These are phyloP conservation scores for Sungouiella thailandica DNA, from an alignment of 805 yeast species.

Conservation along the genomic window DNA sequence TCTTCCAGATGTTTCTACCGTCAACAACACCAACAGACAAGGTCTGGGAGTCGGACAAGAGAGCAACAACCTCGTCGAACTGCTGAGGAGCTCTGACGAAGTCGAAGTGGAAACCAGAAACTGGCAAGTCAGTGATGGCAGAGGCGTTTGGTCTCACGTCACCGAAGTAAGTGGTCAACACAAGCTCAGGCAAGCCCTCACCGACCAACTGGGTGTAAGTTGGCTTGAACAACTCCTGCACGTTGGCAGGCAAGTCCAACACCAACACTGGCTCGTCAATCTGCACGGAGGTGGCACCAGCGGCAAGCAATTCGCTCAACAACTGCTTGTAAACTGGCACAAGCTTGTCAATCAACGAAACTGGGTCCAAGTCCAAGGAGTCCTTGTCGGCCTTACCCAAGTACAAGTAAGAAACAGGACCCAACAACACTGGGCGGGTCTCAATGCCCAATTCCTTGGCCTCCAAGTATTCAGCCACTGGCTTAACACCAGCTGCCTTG, in stretches of 20 bases:
- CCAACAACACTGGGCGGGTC: constrained; percentile 96
- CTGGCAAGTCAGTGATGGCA: constrained; percentile 87
- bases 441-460: constrained; percentile 94
- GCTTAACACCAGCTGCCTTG: constrained; percentile 69
- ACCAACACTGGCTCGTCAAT: constrained; percentile 97
- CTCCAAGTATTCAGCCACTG: constrained; percentile 95
- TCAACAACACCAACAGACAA: constrained; percentile 96
- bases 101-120: constrained; percentile 94
- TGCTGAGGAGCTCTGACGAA: constrained; percentile 95
- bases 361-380: constrained; percentile 91
- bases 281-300: constrained; percentile 95
- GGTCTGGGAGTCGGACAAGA: constrained; percentile 65
- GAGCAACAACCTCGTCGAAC: constrained; percentile 72
- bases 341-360: constrained; percentile 80
- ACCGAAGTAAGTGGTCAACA: constrained; percentile 93
- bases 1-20: constrained; percentile 99
- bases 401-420: constrained; percentile 92
- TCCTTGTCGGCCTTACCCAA: constrained; percentile 99
- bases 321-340: constrained; percentile 91
- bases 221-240: constrained; percentile 80
- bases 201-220: constrained; percentile 77
- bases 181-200: constrained; percentile 67
- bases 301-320: constrained; percentile 79
- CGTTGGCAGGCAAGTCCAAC: constrained; percentile 81
- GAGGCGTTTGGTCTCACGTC: constrained; percentile 94